Conservation (phyloP, 768 basidiomycete species). For the Mycena polygramma region DNA sequence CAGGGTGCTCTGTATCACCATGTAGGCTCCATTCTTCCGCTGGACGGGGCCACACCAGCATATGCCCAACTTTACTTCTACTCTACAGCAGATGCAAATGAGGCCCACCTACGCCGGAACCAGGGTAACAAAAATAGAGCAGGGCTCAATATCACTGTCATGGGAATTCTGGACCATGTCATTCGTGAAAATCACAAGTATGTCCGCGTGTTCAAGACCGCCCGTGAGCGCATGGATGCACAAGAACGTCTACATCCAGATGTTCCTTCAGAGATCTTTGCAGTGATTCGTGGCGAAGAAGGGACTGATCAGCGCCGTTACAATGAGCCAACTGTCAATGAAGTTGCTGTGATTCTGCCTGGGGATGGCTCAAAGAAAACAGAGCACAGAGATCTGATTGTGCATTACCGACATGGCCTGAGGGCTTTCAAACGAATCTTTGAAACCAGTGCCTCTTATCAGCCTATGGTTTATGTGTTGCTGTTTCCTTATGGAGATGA, state of each 20-base stretch:
- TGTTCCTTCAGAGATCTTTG: conserved; percentile 14
- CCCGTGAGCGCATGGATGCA: conserved; percentile 22
- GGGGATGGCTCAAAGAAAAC: conserved; percentile 38
- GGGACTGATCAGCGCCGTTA: conserved; percentile 1
- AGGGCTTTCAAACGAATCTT: neutral
- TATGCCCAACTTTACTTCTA: conserved; percentile 3
- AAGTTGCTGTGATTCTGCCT: conserved; percentile 39
- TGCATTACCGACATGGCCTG: neutral
- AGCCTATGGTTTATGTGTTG: conserved; percentile 45
- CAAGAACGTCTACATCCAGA: conserved; percentile 38
- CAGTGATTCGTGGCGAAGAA: conserved; percentile 4
- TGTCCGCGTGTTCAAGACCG: conserved; percentile 3
- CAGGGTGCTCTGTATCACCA: neutral
- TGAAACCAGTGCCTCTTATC: conserved; percentile 51
- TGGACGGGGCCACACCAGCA: neutral
- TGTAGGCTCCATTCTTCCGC: neutral
- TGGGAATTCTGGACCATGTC: conserved; percentile 24
- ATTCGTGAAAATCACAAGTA: conserved; percentile 13
- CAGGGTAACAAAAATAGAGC: no score
- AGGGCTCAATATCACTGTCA: conserved; percentile 31
- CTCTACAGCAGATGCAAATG: conserved; percentile 12
- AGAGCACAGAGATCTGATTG: neutral
- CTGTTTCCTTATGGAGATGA: conserved; percentile 47
- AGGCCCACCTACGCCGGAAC: neutral
- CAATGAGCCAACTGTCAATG: neutral